phyloP scores from a whole-genome alignment of 1,139 yeast species.

The Candida sojae region DNA sequence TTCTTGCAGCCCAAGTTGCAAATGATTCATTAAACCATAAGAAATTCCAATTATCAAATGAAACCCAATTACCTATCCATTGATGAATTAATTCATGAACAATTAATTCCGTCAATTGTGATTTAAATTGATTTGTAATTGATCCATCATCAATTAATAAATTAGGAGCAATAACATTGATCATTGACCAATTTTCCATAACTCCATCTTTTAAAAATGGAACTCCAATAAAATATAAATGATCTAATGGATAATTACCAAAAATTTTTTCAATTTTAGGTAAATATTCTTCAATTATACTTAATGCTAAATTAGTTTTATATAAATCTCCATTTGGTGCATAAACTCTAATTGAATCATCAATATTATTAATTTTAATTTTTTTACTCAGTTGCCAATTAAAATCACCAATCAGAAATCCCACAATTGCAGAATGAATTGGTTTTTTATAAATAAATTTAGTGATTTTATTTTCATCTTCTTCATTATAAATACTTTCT shows the following conservation, averaged over 20 bases:
- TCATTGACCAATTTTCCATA: conserved; percentile 77
- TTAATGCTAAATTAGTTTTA: conserved; percentile 47
- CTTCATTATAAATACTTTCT: conserved; percentile 16
- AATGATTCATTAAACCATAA: conserved; percentile 77
- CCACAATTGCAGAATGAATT: conserved; percentile 63
- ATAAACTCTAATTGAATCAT: conserved; percentile 48
- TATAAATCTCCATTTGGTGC: conserved; percentile 56
- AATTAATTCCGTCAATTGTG: conserved; percentile 51
- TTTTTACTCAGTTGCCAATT: conserved; percentile 29
- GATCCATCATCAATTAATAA: conserved; percentile 37
- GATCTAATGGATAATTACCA: conserved; percentile 53
- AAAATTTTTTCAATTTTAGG: conserved; percentile 48
- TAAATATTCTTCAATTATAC: conserved; percentile 44
- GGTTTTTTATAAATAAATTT: conserved; percentile 55
- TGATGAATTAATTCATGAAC: conserved; percentile 77
- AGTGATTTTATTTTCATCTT: conserved; percentile 28
- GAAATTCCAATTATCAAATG: conserved; percentile 66
- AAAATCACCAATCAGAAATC: conserved; percentile 67
- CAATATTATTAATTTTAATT: conserved; percentile 31
- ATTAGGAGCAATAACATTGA: conserved; percentile 55
- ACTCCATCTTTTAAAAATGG: conserved; percentile 77
- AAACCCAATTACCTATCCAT: conserved; percentile 70
- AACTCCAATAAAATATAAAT: conserved; percentile 64
- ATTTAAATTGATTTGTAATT: conserved; percentile 17
- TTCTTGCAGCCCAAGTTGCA: conserved; percentile 60